phyloP scores from a whole-genome alignment of 164 flowering plant genomes.

The Vitis rotundifolia region DNA sequence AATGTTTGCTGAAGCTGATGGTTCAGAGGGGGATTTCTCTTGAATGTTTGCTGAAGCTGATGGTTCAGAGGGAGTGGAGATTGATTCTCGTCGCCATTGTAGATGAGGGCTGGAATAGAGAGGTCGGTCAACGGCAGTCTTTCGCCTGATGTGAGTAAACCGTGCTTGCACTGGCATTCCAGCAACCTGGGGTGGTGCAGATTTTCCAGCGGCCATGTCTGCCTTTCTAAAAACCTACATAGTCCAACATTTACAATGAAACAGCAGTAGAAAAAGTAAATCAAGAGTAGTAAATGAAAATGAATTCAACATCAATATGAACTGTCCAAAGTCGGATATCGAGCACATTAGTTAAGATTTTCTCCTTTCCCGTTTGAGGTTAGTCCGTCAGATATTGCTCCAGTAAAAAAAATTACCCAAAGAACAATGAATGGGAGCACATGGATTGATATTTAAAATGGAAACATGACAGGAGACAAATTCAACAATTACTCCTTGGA shows the following conservation, averaged over 20 bases:
- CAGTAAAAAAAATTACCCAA: too few species aligned
- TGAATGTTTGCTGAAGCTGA: background rate
- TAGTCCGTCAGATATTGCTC: too few species aligned
- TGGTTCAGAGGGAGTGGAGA: background rate
- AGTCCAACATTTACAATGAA: background rate
- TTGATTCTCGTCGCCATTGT: conserved; percentile 34
- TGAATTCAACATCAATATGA: background rate
- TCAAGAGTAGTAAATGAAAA: background rate
- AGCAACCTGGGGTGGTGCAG: conserved; percentile 7
- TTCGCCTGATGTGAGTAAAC: conserved; percentile 2
- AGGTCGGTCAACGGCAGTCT: background rate
- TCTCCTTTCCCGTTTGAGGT: too few species aligned
- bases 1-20: background rate
- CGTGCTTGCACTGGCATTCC: conserved; percentile 9
- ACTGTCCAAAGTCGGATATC: too few species aligned
- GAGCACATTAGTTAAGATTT: too few species aligned
- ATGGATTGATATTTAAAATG: too few species aligned
- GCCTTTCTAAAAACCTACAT: conserved; percentile 8
- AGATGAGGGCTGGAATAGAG: conserved; percentile 18
- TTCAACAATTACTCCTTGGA: too few species aligned
- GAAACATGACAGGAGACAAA: too few species aligned
- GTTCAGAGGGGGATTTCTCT: background rate
- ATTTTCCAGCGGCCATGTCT: background rate
- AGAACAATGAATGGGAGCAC: too few species aligned
- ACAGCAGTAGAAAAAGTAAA: background rate